phyloP scores from a whole-genome alignment of 768 basidiomycete species.

The Clitopilus hobsonii region DNA sequence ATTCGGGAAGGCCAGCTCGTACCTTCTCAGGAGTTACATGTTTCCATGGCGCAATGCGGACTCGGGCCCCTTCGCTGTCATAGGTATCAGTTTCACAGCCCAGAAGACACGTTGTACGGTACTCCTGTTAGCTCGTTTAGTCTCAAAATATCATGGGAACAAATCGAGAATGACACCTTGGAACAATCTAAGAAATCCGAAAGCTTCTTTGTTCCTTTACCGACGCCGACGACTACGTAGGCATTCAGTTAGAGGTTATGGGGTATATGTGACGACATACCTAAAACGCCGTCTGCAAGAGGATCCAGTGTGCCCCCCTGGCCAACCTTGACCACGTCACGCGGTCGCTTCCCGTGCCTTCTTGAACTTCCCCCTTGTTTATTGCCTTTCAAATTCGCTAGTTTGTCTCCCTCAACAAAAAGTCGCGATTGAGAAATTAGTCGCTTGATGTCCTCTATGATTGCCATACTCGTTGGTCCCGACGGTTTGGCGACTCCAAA shows the following conservation, averaged over 20 bases:
- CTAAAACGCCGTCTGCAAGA: constrained; percentile 90
- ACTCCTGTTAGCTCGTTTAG: constrained; percentile 55
- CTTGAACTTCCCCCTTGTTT: constrained; percentile 18
- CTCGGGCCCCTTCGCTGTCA: constrained; percentile 83
- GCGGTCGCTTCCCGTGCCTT: constrained; percentile 37
- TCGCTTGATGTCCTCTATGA: constrained; percentile 81
- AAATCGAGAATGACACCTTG: constrained; percentile 56
- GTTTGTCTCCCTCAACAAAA: constrained; percentile 64
- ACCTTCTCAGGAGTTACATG: constrained; percentile 81
- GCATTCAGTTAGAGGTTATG: background rate
- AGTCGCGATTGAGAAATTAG: constrained; percentile 74
- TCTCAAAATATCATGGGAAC: background rate
- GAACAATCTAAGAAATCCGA: constrained; percentile 80
- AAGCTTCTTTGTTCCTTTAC: constrained; percentile 86
- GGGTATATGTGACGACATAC: constrained; percentile 32
- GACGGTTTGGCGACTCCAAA: constrained; percentile 92
- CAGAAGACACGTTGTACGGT: constrained; percentile 82
- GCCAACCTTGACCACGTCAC: constrained; percentile 71
- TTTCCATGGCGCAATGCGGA: constrained; percentile 72
- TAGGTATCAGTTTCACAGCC: constrained; percentile 95
- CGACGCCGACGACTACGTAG: constrained; percentile 76
- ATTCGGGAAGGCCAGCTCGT: constrained; percentile 61
- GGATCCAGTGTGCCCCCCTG: constrained; percentile 97
- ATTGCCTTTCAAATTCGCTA: constrained; percentile 46
- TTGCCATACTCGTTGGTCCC: constrained; percentile 87